Percentiles rank a stretch among this genome's conserved stretches.
Evolutionary conservation across 345 rosid genomes (phyloP).

Genomic region (Syzygium aqueum): DNA sequence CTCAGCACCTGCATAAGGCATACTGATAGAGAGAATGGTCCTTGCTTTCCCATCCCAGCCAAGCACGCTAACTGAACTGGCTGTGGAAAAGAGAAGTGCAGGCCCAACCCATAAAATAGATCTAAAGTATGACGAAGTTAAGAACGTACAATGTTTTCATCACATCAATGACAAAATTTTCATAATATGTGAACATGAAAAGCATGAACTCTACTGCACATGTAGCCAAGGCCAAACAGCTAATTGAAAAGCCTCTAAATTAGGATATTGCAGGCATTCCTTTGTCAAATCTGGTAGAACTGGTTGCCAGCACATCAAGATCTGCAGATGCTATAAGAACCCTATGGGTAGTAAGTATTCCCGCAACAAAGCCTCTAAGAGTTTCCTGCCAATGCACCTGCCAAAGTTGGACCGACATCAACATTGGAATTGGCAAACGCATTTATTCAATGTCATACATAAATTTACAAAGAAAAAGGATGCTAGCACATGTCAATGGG

Average conservation of each 20-base stretch:
- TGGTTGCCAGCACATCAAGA: slow-evolving; percentile 81
- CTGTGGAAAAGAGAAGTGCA: slow-evolving; percentile 88
- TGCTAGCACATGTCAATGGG: not conserved
- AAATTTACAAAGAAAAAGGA: not conserved
- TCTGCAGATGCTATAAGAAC: slow-evolving; percentile 87
- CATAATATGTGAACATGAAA: not conserved
- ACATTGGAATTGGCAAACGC: not conserved
- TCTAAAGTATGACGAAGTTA: slow-evolving; percentile 67
- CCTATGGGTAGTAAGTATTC: slow-evolving; percentile 86
- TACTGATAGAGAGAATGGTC: slow-evolving; percentile 72
- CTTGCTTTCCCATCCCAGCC: slow-evolving; percentile 98
- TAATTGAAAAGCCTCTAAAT: not conserved
- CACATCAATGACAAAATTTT: not conserved
- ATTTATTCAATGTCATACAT: not conserved
- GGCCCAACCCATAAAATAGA: slow-evolving; percentile 98
- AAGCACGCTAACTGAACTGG: slow-evolving; percentile 72
- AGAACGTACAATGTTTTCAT: slow-evolving; percentile 12
- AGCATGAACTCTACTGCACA: not conserved
- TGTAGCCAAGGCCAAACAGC: not conserved
- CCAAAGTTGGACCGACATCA: slow-evolving; percentile 1
- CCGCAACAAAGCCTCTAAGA: slow-evolving; percentile 84
- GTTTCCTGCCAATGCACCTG: slow-evolving; percentile 98
- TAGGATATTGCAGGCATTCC: slow-evolving; percentile 97
- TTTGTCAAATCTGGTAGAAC: slow-evolving; percentile 73
- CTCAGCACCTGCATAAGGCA: slow-evolving; percentile 75